Evolutionary conservation across 2,329 filamentous ascomycete species (phyloP).

Genomic region (Colletotrichum navitas): DNA sequence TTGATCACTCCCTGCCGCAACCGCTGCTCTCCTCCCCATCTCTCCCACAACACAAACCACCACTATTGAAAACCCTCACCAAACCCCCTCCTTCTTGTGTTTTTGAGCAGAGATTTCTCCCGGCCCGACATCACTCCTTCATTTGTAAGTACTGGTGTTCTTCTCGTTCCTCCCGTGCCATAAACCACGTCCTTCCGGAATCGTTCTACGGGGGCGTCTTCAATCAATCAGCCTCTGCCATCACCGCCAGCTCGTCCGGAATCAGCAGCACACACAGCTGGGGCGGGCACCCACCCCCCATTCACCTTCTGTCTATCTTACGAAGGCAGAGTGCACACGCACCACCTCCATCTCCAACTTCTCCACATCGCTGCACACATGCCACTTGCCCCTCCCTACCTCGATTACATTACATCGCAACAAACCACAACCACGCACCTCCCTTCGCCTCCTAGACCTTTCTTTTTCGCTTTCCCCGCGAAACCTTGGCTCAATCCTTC

Average conservation of each 20-base stretch:
- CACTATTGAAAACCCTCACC: conserved; percentile 32
- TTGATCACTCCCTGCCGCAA: conserved; percentile 36
- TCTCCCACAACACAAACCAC: conserved; percentile 41
- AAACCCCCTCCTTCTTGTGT: conserved; percentile 12
- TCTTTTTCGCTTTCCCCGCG: conserved; percentile 10
- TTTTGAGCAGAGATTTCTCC: conserved; percentile 37
- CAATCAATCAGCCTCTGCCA: not conserved
- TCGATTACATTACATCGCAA: conserved; percentile 28
- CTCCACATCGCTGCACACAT: conserved; percentile 41
- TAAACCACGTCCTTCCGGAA: not conserved
- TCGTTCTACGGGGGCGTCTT: not conserved
- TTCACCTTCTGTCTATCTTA: conserved; percentile 17
- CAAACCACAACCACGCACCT: conserved; percentile 11
- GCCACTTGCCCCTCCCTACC: conserved; percentile 44
- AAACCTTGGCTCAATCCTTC: conserved; percentile 32
- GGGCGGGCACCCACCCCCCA: conserved; percentile 1
- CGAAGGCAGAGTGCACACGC: conserved; percentile 15
- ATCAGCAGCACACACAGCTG: not conserved
- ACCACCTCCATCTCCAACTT: conserved; percentile 40
- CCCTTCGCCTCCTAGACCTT: conserved; percentile 23
- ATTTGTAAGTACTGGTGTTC: conserved; percentile 18
- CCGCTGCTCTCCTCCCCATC: conserved; percentile 35
- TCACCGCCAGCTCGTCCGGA: not conserved
- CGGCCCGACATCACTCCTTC: conserved; percentile 4
- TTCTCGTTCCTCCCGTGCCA: not conserved